phyloP scores from a whole-genome alignment of 192 early-diverging fungal genomes.

The Coemansia sp. region DNA sequence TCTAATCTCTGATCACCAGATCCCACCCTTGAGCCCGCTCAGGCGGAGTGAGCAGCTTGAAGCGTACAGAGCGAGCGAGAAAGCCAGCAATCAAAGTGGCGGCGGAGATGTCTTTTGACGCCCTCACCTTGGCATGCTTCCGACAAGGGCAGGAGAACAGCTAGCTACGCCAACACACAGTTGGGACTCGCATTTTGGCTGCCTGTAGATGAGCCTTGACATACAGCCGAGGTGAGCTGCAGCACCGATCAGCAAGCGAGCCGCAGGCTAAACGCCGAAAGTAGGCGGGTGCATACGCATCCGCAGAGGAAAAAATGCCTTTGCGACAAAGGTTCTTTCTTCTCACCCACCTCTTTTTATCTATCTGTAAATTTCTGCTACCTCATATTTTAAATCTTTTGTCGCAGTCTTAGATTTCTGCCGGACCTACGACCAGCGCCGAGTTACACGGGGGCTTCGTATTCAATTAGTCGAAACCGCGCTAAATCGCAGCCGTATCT shows the following conservation, averaged over 20 bases:
- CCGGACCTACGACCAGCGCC: neutral
- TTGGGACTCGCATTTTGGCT: neutral
- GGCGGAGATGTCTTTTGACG: neutral
- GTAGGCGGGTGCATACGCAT: neutral
- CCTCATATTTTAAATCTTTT: neutral
- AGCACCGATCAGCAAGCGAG: neutral
- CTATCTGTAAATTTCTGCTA: neutral
- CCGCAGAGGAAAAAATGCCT: neutral
- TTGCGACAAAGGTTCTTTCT: neutral
- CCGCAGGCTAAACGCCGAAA: neutral
- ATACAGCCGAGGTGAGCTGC: neutral
- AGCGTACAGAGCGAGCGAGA: neutral
- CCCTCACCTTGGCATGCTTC: neutral
- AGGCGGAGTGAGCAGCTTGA: neutral
- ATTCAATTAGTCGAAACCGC: neutral
- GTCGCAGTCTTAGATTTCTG: neutral
- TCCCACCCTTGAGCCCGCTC: neutral
- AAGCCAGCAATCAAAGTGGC: neutral
- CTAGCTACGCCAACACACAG: neutral
- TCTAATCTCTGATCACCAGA: constrained; percentile 1
- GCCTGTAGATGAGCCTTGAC: neutral
- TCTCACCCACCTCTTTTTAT: neutral
- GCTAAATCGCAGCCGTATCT: neutral
- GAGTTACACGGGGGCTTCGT: neutral
- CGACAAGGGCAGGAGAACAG: neutral